Conservation (phyloP, 768 basidiomycete species). For the Gautieria morchelliformis region DNA sequence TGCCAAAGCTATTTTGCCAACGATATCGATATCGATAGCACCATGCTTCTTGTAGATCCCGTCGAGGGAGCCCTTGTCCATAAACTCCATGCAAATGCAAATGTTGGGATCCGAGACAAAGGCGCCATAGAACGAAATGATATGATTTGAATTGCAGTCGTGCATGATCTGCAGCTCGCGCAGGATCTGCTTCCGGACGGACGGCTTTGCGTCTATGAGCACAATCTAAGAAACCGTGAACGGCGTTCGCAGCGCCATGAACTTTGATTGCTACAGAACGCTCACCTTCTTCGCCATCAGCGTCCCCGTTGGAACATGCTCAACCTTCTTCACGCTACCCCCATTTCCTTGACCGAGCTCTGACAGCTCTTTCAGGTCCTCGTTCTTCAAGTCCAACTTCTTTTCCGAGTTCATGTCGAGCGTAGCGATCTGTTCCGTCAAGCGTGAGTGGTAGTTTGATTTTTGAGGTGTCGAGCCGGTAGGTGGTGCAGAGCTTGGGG, state of each 20-base stretch:
- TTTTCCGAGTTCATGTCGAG: constrained; percentile 80
- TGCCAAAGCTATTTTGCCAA: constrained; percentile 88
- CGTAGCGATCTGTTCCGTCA: constrained; percentile 78
- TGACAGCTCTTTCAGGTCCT: constrained; percentile 82
- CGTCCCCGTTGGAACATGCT: constrained; percentile 82
- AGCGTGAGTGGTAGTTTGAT: constrained; percentile 65
- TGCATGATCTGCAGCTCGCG: constrained; percentile 99
- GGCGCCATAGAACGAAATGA: constrained; percentile 96
- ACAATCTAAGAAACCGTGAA: constrained; percentile 53
- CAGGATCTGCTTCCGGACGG: constrained; percentile 94
- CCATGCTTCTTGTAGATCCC: constrained; percentile 95
- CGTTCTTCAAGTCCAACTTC: constrained; percentile 72
- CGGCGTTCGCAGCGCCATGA: not conserved
- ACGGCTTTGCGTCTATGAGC: constrained; percentile 91
- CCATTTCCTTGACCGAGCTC: constrained; percentile 96
- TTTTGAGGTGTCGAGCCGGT: constrained; percentile 34
- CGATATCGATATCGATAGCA: constrained; percentile 84
- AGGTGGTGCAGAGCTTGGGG: constrained; percentile 44
- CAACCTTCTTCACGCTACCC: constrained; percentile 93
- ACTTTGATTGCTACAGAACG: constrained; percentile 4
- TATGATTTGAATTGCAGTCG: constrained; percentile 86
- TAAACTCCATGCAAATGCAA: constrained; percentile 96
- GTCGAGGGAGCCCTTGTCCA: constrained; percentile 92
- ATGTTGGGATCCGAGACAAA: constrained; percentile 97
- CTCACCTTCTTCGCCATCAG: constrained; percentile 98